phyloP scores from a whole-genome alignment of 805 yeast species.

The Lipomyces spencermartinsiae region DNA sequence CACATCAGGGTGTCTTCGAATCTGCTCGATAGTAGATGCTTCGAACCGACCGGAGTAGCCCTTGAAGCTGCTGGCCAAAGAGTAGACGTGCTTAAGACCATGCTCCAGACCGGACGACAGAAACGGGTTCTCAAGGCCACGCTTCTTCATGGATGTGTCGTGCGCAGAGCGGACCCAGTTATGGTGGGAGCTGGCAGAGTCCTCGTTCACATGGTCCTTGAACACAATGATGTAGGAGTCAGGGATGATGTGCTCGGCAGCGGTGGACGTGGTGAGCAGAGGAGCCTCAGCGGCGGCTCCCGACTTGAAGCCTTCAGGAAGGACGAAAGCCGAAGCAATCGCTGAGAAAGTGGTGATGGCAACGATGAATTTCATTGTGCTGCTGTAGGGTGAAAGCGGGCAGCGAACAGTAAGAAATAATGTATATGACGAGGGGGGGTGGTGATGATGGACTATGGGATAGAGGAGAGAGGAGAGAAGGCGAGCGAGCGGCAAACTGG shows the following conservation, averaged over 20 bases:
- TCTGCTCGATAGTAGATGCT: slow-evolving; percentile 71
- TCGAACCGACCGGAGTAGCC: slow-evolving; percentile 91
- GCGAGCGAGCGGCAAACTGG: background rate
- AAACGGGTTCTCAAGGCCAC: slow-evolving; percentile 51
- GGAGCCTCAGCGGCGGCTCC: slow-evolving; percentile 46
- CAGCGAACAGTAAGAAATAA: background rate
- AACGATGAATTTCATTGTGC: slow-evolving; percentile 33
- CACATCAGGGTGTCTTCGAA: slow-evolving; percentile 60
- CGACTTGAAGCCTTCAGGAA: slow-evolving; percentile 30
- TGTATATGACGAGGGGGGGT: background rate
- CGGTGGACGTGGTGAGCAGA: slow-evolving; percentile 53
- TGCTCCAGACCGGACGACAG: slow-evolving; percentile 49
- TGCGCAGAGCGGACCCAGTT: slow-evolving; percentile 53
- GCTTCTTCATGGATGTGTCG: slow-evolving; percentile 41
- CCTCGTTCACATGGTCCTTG: slow-evolving; percentile 64
- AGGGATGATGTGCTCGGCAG: slow-evolving; percentile 49
- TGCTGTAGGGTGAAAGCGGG: background rate
- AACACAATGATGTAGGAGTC: slow-evolving; percentile 86
- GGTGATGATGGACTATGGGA: background rate
- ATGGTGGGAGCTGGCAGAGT: slow-evolving; percentile 67
- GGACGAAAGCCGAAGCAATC: slow-evolving; percentile 33
- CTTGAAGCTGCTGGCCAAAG: slow-evolving; percentile 58
- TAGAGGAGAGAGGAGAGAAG: background rate
- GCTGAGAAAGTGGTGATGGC: slow-evolving; percentile 32
- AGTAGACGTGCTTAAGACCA: slow-evolving; percentile 66